Conservation (phyloP, 2,329 filamentous ascomycete genomes). For the Plectosphaerella cucumerina region DNA sequence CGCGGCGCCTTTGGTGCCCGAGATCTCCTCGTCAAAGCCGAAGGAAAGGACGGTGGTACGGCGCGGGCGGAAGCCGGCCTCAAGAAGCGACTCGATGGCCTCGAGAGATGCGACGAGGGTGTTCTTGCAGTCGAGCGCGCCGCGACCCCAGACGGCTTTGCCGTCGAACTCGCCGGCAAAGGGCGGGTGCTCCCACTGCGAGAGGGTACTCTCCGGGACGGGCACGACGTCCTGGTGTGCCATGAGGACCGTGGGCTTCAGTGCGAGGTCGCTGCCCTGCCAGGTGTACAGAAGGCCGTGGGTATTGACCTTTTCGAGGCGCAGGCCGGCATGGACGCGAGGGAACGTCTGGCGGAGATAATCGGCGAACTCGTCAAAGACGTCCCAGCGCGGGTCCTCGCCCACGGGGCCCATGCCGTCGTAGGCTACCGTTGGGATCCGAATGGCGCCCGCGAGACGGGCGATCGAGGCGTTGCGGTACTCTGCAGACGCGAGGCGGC, state of each 20-base stretch:
- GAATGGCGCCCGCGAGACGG: conserved; percentile 40
- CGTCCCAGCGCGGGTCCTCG: conserved; percentile 54
- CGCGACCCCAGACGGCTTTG: conserved; percentile 57
- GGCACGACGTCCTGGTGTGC: conserved; percentile 64
- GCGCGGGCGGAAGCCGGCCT: conserved; percentile 44
- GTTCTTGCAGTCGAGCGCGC: conserved; percentile 57
- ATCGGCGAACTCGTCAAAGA: conserved; percentile 49
- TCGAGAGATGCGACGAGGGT: conserved; percentile 54
- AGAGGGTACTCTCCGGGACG: conserved; percentile 42
- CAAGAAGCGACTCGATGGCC: conserved; percentile 50
- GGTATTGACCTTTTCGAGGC: conserved; percentile 52
- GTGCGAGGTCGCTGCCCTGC: conserved; percentile 40
- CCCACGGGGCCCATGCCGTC: conserved; percentile 51
- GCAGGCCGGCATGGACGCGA: conserved; percentile 38
- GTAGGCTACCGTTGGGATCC: conserved; percentile 50
- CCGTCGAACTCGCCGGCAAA: conserved; percentile 57
- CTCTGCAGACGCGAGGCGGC: conserved; percentile 21
- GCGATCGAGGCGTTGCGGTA: conserved; percentile 27
- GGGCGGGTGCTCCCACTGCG: conserved; percentile 55
- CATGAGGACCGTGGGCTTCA: conserved; percentile 56
- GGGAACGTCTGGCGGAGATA: conserved; percentile 49
- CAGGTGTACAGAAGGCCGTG: conserved; percentile 57
- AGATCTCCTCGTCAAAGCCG: conserved; percentile 61
- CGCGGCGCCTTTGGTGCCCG: conserved; percentile 44
- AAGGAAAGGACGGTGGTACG: conserved; percentile 55